Conservation (phyloP, 495 filamentous ascomycete species). For the Neurospora sp. region DNA sequence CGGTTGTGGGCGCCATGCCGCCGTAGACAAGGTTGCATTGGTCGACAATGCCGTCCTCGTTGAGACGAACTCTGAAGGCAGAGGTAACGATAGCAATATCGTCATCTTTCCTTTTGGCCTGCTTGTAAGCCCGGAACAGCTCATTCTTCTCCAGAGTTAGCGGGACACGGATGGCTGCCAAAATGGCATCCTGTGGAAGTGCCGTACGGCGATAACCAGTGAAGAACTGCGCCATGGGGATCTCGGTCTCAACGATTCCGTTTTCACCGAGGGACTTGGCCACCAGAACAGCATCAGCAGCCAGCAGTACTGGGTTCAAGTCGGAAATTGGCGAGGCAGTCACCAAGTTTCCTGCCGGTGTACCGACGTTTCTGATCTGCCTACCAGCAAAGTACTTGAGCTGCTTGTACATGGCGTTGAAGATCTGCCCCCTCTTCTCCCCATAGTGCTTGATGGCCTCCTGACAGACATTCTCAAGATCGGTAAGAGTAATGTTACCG, state of each 20-base stretch:
- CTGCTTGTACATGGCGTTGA: slow-evolving; percentile 66
- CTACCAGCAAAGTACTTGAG: slow-evolving; percentile 87
- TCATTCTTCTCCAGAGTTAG: slow-evolving; percentile 56
- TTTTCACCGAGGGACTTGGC: slow-evolving; percentile 56
- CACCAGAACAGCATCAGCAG: slow-evolving; percentile 68
- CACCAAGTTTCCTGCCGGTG: slow-evolving; percentile 88
- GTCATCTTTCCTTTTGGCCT: slow-evolving; percentile 91
- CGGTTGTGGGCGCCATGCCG: slow-evolving; percentile 79
- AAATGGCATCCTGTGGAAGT: slow-evolving; percentile 70
- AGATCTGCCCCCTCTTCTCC: slow-evolving; percentile 55
- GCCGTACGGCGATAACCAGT: slow-evolving; percentile 82
- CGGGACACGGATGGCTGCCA: slow-evolving; percentile 79
- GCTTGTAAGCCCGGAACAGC: slow-evolving; percentile 77
- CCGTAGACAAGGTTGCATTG: slow-evolving; percentile 75
- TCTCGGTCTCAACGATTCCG: slow-evolving; percentile 45
- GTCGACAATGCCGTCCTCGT: slow-evolving; percentile 53
- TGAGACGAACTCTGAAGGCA: slow-evolving; percentile 61
- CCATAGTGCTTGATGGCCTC: slow-evolving; percentile 79
- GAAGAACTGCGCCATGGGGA: slow-evolving; percentile 92
- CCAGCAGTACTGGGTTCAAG: slow-evolving; percentile 89
- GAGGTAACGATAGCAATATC: slow-evolving; percentile 95
- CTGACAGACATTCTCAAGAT: slow-evolving; percentile 62
- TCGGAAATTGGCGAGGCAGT: slow-evolving; percentile 96
- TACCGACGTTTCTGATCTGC: slow-evolving; percentile 94
- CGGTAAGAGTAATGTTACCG: slow-evolving; percentile 83